These are phyloP conservation scores for Blastobotrys proliferans DNA, from an alignment of 1,139 yeast genomes.

Conservation along the genomic window DNA sequence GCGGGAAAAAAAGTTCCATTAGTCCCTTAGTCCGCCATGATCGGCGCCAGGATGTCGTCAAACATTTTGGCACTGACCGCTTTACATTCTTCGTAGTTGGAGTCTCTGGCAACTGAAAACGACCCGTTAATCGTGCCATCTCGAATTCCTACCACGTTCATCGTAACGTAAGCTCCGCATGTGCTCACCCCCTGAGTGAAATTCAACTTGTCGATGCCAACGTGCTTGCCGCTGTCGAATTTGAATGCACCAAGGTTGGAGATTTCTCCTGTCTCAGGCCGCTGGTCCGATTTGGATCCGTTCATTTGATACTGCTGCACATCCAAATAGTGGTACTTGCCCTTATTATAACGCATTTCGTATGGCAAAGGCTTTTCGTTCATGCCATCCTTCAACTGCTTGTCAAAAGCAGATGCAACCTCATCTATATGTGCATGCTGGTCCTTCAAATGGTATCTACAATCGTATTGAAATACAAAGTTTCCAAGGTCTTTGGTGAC, in stretches of 20 bases:
- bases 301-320: slow-evolving; percentile 13
- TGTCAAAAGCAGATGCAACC: slow-evolving; percentile 12
- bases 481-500: slow-evolving; percentile 16
- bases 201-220: slow-evolving; percentile 9
- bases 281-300: slow-evolving; percentile 2
- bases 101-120: slow-evolving; percentile 13
- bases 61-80: no score
- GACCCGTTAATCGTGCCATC: slow-evolving; percentile 10
- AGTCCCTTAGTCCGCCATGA: no score
- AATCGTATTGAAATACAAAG: slow-evolving; percentile 17
- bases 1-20: no score
- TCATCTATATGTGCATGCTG: slow-evolving; percentile 6
- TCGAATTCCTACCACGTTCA: slow-evolving; percentile 12
- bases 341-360: slow-evolving; percentile 16
- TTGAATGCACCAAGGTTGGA: slow-evolving; percentile 24
- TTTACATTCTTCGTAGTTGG: no score
- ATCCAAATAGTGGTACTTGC: slow-evolving; percentile 17
- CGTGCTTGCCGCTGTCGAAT: slow-evolving; percentile 3
- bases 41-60: no score
- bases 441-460: slow-evolving; percentile 6
- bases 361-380: slow-evolving; percentile 8
- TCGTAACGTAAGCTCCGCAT: slow-evolving; percentile 12
- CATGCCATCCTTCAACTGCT: slow-evolving; percentile 9
- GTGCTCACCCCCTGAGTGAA: slow-evolving; percentile 18
- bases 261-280: slow-evolving; percentile 21